Percentiles rank a stretch among this genome's conserved stretches.
Conservation (phyloP, 805 yeast species). For the Myxozyma mucilagina region DNA sequence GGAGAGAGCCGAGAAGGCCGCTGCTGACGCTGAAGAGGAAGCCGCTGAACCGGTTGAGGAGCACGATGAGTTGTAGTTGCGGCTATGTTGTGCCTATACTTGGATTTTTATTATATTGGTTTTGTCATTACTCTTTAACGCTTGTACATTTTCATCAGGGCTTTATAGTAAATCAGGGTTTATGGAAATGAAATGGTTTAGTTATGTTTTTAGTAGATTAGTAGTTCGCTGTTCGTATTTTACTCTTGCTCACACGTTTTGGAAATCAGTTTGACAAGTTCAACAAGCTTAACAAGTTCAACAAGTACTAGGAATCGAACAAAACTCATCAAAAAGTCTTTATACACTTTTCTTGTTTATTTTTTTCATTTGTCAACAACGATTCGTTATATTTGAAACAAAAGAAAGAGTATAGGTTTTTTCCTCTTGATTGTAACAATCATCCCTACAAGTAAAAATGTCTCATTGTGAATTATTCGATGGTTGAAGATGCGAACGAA, state of each 20-base stretch:
- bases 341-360: too few relatives aligned
- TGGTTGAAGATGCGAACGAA: neutral
- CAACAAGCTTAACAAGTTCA: neutral
- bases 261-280: neutral
- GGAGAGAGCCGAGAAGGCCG: neutral
- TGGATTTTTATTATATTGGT: neutral
- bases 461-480: neutral
- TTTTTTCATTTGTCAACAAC: too few relatives aligned
- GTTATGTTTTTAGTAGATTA: neutral
- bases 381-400: too few relatives aligned
- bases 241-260: neutral
- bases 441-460: neutral
- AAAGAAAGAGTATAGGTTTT: too few relatives aligned
- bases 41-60: neutral
- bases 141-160: neutral
- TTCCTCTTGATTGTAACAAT: neutral
- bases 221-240: too few relatives aligned
- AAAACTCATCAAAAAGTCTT: too few relatives aligned
- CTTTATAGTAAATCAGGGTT: neutral
- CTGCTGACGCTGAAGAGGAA: neutral
- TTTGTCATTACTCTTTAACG: neutral
- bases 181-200: neutral
- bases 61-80: constrained; percentile 18
- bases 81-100: neutral
- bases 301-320: too few relatives aligned